A percentile compares a stretch with the other conserved stretches of the same genome.
Conservation (phyloP, 352 stramenopile species). For the Phytophthora pinifolia region DNA sequence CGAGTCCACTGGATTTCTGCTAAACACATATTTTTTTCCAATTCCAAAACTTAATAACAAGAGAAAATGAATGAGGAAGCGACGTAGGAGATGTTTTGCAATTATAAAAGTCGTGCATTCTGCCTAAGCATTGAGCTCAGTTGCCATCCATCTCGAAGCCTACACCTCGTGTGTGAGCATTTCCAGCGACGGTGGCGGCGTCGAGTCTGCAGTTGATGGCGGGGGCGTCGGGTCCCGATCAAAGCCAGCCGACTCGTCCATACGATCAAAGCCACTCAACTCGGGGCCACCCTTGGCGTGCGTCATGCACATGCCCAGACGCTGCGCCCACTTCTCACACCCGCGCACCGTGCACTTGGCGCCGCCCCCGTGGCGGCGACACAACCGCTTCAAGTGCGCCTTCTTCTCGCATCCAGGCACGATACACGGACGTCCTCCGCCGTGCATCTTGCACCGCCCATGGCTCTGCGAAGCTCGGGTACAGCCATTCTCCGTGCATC, state of each 20-base stretch:
- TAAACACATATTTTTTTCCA: too few species aligned
- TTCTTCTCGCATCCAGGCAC: constrained; percentile 81
- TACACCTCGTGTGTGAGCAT: too few species aligned
- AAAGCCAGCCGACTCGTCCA: constrained; percentile 1
- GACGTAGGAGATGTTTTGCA: too few species aligned
- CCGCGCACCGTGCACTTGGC: constrained; percentile 65
- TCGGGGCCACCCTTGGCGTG: constrained; percentile 54
- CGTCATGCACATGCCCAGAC: constrained; percentile 84
- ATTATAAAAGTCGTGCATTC: too few species aligned
- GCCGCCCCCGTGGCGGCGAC: constrained; percentile 80
- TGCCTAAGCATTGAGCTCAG: too few species aligned
- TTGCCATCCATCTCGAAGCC: too few species aligned
- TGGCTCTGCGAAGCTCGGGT: constrained; percentile 70
- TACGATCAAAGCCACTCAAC: constrained; percentile 2
- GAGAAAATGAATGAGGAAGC: too few species aligned
- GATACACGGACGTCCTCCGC: constrained; percentile 52
- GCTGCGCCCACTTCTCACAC: constrained; percentile 86
- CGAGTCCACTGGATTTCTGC: too few species aligned
- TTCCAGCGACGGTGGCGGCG: constrained; percentile 17
- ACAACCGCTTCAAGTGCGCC: constrained; percentile 78
- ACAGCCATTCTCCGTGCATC: constrained; percentile 60
- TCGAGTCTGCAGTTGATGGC: constrained; percentile 8
- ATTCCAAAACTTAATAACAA: too few species aligned
- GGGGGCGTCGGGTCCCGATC: constrained; percentile 4
- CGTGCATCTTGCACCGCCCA: constrained; percentile 66